phyloP scores from a whole-genome alignment of 2,329 filamentous ascomycete genomes.

The Trichoderma aggressivum region DNA sequence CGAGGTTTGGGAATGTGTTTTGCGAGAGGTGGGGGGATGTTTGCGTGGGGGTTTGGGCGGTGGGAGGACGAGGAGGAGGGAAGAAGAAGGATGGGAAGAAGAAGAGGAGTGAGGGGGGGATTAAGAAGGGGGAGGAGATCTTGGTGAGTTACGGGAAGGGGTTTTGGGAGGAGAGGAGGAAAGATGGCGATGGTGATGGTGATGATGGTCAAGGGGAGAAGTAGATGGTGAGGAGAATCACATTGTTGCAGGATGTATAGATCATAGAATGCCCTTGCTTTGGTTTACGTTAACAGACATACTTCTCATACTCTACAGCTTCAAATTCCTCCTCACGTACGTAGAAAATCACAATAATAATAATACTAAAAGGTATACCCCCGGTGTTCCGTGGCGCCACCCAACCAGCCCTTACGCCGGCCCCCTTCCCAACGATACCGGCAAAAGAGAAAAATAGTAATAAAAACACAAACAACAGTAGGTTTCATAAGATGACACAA shows the following conservation, averaged over 20 bases:
- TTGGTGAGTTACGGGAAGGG: conserved; percentile 66
- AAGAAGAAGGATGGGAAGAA: conserved; percentile 28
- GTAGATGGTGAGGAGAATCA: not conserved
- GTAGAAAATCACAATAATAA: not conserved
- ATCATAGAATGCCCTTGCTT: not conserved
- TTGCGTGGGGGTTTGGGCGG: conserved; percentile 57
- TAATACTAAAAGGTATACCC: conserved; percentile 8
- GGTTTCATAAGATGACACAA: not conserved
- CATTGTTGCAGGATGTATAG: not conserved
- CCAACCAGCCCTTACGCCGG: conserved; percentile 24
- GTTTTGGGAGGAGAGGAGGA: conserved; percentile 54
- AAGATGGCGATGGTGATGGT: conserved; percentile 23
- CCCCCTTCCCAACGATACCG: not conserved
- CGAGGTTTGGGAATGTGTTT: conserved; percentile 59
- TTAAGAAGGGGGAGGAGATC: conserved; percentile 58
- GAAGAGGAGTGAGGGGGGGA: conserved; percentile 31
- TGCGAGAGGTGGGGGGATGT: conserved; percentile 56
- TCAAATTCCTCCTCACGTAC: not conserved
- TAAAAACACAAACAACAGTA: not conserved
- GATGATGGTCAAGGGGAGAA: conserved; percentile 11
- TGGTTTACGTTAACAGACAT: not conserved
- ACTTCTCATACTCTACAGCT: not conserved
- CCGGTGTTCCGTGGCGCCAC: conserved; percentile 19
- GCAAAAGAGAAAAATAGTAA: not conserved
- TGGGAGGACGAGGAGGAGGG: conserved; percentile 34